A percentile compares a stretch with the other conserved stretches of the same genome.
Conservation (phyloP, 2,329 filamentous ascomycete genomes). For the Tetracladium maxilliforme region DNA sequence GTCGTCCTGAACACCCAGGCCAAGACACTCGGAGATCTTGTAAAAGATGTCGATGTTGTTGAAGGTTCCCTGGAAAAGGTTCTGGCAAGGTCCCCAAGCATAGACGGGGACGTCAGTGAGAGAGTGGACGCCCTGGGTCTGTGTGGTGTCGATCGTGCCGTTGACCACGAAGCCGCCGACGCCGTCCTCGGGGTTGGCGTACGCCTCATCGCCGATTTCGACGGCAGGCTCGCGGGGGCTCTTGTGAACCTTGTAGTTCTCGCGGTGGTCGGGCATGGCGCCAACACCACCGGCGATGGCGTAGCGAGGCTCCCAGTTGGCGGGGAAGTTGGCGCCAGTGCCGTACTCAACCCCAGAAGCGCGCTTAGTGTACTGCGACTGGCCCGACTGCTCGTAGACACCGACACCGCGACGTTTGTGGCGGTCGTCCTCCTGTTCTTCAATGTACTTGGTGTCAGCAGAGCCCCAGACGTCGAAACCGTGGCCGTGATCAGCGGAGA, state of each 20-base stretch:
- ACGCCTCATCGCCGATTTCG: conserved; percentile 32
- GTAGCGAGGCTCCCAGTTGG: conserved; percentile 76
- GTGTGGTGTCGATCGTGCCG: conserved; percentile 51
- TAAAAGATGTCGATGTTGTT: conserved; percentile 62
- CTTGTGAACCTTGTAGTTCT: conserved; percentile 61
- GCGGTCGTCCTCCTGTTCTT: conserved; percentile 48
- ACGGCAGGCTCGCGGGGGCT: conserved; percentile 45
- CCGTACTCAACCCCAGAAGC: conserved; percentile 47
- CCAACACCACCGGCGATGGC: conserved; percentile 60
- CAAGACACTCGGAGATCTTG: conserved; percentile 55
- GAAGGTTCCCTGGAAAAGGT: conserved; percentile 58
- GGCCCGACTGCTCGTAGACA: conserved; percentile 56
- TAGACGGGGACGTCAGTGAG: conserved; percentile 70
- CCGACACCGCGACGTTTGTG: conserved; percentile 64
- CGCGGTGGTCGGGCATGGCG: conserved; percentile 60
- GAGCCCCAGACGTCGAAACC: conserved; percentile 78
- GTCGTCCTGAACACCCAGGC: conserved; percentile 23
- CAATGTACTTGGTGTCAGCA: conserved; percentile 67
- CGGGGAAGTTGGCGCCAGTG: conserved; percentile 63
- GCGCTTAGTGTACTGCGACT: conserved; percentile 57
- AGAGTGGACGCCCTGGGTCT: conserved; percentile 59
- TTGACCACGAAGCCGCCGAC: conserved; percentile 57
- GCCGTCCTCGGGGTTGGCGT: conserved; percentile 53
- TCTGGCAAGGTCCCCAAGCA: conserved; percentile 65
- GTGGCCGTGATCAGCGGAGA: conserved; percentile 81